A percentile compares a stretch with the other conserved stretches of the same genome.
Conservation (phyloP, 176 grass and related monocot genomes). For the Cymbopogon citratus region DNA sequence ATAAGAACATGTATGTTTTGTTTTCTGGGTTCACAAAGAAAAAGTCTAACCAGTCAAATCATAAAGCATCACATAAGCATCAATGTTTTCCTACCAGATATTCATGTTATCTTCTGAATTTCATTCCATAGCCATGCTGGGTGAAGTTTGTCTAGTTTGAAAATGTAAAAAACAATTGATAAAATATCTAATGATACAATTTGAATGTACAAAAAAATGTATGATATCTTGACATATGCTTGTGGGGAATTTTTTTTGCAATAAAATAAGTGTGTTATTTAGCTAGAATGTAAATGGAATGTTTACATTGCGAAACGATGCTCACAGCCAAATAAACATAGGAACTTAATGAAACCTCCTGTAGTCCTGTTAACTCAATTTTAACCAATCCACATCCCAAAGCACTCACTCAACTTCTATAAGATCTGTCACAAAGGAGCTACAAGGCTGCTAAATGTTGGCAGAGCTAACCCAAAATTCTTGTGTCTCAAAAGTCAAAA, state of each 20-base stretch:
- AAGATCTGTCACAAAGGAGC: not conserved
- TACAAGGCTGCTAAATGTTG: not conserved
- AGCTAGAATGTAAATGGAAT: not conserved
- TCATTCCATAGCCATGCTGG: not conserved
- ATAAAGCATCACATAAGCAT: not conserved
- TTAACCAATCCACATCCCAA: not conserved
- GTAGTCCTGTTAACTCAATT: not conserved
- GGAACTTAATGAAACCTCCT: not conserved
- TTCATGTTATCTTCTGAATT: constrained; percentile 16
- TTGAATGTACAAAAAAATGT: not conserved
- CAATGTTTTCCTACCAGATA: not conserved
- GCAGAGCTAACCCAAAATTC: too few relatives aligned
- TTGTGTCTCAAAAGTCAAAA: not conserved
- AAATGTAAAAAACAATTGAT: not conserved
- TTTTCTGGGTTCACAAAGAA: constrained; percentile 7
- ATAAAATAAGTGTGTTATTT: not conserved
- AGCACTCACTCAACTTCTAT: not conserved
- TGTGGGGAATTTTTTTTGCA: not conserved
- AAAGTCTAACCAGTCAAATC: not conserved
- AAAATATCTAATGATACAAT: not conserved
- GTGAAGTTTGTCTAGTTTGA: not conserved
- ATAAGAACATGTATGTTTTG: not conserved
- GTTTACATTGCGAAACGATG: not conserved
- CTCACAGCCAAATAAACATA: not conserved
- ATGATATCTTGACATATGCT: not conserved